Evolutionary conservation across 495 filamentous ascomycete species (phyloP).

Genomic region (Penicillium silybi): DNA sequence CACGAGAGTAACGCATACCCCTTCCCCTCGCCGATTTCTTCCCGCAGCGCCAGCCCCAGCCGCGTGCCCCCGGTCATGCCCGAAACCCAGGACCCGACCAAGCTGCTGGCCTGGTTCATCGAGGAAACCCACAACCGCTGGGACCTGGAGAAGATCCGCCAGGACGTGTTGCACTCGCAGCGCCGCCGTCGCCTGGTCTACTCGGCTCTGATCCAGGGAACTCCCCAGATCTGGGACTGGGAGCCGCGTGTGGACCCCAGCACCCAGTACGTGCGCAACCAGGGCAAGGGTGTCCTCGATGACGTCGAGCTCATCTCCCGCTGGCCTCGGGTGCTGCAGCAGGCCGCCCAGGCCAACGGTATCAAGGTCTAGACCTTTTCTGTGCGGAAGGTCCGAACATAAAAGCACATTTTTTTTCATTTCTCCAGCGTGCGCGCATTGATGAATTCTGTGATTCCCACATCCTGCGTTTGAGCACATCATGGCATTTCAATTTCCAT

Average conservation of each 20-base stretch:
- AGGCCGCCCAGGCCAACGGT: constrained; percentile 32
- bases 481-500: constrained; percentile 6
- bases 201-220: constrained; percentile 66
- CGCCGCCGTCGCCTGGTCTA: constrained; percentile 68
- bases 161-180: constrained; percentile 66
- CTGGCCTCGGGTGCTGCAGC: constrained; percentile 43
- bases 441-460: not conserved
- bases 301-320: constrained; percentile 45
- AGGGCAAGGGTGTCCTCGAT: constrained; percentile 43
- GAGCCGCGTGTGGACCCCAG: constrained; percentile 68
- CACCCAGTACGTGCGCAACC: constrained; percentile 59
- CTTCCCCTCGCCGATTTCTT: constrained; percentile 35
- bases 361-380: not conserved
- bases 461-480: constrained; percentile 5
- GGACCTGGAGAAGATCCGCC: constrained; percentile 68
- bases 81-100: constrained; percentile 40
- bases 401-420: not conserved
- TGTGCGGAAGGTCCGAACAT: not conserved
- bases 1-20: constrained; percentile 30
- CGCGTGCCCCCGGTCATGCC: constrained; percentile 31
- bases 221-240: constrained; percentile 71
- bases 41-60: constrained; percentile 37
- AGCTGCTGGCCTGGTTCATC: constrained; percentile 54
- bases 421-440: constrained; percentile 8
- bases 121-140: constrained; percentile 63